Evolutionary conservation across 495 filamentous ascomycete species (phyloP).

Genomic region (Clohesyomyces aquaticus): DNA sequence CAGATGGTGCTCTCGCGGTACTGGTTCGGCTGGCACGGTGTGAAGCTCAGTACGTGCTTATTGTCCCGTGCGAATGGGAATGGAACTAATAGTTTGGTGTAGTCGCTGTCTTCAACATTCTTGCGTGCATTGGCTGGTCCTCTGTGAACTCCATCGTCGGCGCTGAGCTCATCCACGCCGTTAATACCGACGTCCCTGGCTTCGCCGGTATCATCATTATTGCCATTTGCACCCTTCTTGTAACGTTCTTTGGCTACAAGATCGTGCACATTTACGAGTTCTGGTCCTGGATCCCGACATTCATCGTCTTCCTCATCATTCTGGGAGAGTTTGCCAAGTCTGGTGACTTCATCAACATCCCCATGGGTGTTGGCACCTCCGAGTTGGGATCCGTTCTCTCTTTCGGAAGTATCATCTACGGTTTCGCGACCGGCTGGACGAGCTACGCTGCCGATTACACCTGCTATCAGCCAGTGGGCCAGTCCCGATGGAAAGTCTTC

Average conservation of each 20-base stretch:
- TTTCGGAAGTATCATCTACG: constrained; percentile 64
- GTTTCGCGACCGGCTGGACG: constrained; percentile 82
- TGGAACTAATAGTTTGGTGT: constrained; percentile 4
- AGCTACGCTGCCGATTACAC: constrained; percentile 82
- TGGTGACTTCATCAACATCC: constrained; percentile 69
- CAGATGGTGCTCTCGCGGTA: constrained; percentile 87
- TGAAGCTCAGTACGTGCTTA: constrained; percentile 30
- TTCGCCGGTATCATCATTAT: constrained; percentile 77
- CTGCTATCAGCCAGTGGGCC: constrained; percentile 62
- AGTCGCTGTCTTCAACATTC: constrained; percentile 75
- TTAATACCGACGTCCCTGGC: constrained; percentile 56
- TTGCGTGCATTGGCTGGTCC: constrained; percentile 65
- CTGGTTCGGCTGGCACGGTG: constrained; percentile 55
- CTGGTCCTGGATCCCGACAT: constrained; percentile 77
- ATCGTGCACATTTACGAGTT: constrained; percentile 81
- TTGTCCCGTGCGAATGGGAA: not conserved
- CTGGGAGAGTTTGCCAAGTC: constrained; percentile 75
- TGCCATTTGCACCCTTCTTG: constrained; percentile 67
- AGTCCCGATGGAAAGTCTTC: constrained; percentile 66
- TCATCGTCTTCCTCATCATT: constrained; percentile 77
- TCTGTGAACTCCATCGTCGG: constrained; percentile 73
- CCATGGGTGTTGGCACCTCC: constrained; percentile 63
- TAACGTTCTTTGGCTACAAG: constrained; percentile 70
- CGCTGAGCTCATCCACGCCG: constrained; percentile 75
- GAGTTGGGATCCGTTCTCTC: constrained; percentile 70